Base-by-base conservation (phyloP, 1,139 yeast species). In the Debaryomyces singareniensis region DNA sequence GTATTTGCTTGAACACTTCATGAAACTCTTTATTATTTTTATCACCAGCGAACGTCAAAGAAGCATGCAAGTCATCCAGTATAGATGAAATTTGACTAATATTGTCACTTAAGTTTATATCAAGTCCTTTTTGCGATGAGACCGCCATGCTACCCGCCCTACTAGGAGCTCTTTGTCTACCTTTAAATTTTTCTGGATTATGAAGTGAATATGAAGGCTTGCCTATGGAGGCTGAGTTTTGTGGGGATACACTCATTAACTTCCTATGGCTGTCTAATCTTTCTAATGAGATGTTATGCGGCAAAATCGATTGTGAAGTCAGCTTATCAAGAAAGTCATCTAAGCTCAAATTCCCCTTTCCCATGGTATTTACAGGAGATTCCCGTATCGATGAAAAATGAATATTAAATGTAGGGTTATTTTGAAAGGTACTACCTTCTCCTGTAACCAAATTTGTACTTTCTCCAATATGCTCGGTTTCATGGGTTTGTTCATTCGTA, bases 331-430 rank as follows among this genome's bases (percentile, higher is more conserved):
- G 33, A 32, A 78, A 64, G 25, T 73, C 71, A 30, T 74, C 79
- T 12, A 86, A 55, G 0, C 80, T 66, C 31, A 86, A 59, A 35
- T 77, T 75, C 2, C 95, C 95, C 33, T 68, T 64, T 1, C 95
- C 95, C 40, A 85, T 51, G 0, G 93, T 75, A 22, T 71, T 65
- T 15, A 80, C 48, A 0, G 82, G 70, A 22, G 76, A 61, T 36
- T 71, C 65, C 25, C 78, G 60, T 1, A 81, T 52, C 0, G 89
- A 76, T 39, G 69, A 73, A 43, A 83, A 82, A 29, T 68, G 74
- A 13, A 67, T 61, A 32, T 51, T 51, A 9, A 57, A 44, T 2
- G 63, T 30, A 10, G 44, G 21, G n/a, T n/a, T n/a, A n/a, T n/a
- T n/a, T n/a, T n/a, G n/a, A n/a, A n/a, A 24, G 12, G 13, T 5